Conservation (phyloP, 306 rosid genomes). For the Castanea crenata region DNA sequence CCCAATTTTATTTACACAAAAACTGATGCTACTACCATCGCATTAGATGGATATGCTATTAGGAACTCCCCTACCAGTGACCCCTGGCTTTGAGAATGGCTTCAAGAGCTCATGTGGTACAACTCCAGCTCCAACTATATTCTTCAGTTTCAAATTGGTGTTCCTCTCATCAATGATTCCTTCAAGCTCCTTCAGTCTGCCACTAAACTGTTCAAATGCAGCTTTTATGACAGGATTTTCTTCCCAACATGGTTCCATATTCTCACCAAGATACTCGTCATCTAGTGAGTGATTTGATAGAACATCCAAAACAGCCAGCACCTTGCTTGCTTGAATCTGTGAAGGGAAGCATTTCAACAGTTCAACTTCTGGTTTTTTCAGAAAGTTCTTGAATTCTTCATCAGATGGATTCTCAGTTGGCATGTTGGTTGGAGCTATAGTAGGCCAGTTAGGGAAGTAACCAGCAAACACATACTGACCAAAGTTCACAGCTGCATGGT, state of each 20-base stretch:
- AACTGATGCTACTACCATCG: too few species aligned
- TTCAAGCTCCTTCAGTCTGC: neutral
- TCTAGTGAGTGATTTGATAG: slow-evolving; percentile 47
- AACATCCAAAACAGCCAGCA: slow-evolving; percentile 33
- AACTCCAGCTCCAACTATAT: neutral
- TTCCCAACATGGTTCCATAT: neutral
- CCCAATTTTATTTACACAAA: too few species aligned
- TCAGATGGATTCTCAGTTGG: slow-evolving; percentile 39
- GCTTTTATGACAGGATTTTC: neutral
- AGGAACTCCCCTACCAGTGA: too few species aligned
- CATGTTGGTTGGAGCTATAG: slow-evolving; percentile 38
- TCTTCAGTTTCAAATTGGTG: neutral
- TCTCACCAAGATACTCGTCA: slow-evolving; percentile 40
- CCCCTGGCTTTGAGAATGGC: too few species aligned
- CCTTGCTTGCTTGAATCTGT: slow-evolving; percentile 41
- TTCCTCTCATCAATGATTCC: too few species aligned
- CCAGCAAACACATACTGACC: slow-evolving; percentile 40
- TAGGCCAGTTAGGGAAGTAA: slow-evolving; percentile 43
- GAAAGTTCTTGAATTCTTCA: slow-evolving; percentile 39
- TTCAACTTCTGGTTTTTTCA: slow-evolving; percentile 24
- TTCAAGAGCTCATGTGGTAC: too few species aligned
- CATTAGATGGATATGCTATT: too few species aligned
- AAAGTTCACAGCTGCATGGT: slow-evolving; percentile 48
- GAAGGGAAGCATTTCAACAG: slow-evolving; percentile 46
- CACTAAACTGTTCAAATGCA: neutral